Evolutionary conservation across 2,329 filamentous ascomycete species (phyloP), one percentile per base, ranked within the genome.

Genomic region (Torrubiella hemipterigena): DNA sequence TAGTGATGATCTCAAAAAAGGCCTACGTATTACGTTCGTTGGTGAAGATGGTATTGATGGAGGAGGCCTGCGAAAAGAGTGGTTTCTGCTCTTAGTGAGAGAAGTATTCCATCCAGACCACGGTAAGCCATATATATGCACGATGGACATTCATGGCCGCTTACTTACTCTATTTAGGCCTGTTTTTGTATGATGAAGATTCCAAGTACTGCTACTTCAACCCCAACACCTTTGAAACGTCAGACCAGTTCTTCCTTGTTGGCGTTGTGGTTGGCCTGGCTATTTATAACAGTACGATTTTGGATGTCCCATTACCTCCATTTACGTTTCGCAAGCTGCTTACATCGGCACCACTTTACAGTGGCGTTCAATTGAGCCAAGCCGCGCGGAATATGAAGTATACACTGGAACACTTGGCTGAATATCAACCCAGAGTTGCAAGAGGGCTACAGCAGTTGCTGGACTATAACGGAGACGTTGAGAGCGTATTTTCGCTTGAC

Each of bases 191-290:
- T 52, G 87, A 94, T 39, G 84, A 93, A 31, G 85, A 94, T 46
- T 93, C 86, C 4, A 73, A 74, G 28, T 85, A 81, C 49, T 94
- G 87, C 56, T 95, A 94, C 54, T 95, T 95, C 60, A 94, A 94
- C 49, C 81, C 86, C 0, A 74, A 79, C 49, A 84, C 82, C 12
- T 86, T 94, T 44, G 87, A 94, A 51, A 87, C 83, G 0, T 87
- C 84, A 1, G 85, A 94, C 47, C 85, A 93, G 42, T 95, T 83
- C 54, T 93, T 91, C 49, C 67, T 94, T 15, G 81, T 95, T 17
- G 87, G 87, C 1, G 83, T 91, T 10, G 68, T 94, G 7, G 68
- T 95, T 33, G 87, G 87, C 1, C 63, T 95, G 36, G 87, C 87
- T 11, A 93, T 95, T 38, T 93, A 94, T 58, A 94, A 95, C 54